Evolutionary conservation across 2,329 filamentous ascomycete species (phyloP), one percentile per base, ranked within the genome.

Genomic region (Pyrenophora graminea): DNA sequence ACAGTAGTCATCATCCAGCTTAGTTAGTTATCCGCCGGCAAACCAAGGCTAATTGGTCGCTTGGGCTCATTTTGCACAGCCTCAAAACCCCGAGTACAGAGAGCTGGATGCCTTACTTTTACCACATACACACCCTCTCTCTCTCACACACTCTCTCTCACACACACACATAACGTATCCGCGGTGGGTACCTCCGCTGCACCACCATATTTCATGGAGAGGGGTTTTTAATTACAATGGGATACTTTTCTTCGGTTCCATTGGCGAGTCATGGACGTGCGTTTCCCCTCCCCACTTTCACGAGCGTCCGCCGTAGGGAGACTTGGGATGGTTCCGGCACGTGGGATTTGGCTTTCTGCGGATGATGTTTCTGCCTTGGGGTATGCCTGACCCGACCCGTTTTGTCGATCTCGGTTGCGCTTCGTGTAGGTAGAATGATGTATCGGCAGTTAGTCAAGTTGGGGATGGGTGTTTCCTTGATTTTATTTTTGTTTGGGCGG

Each of bases 1-100:
- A 48, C 34, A 34, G 44, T 17, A 3, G 25, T 18, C 6, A 7
- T 32, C 31, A 48, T 15, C 15, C 15, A 15, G 15, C 15, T 15
- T 15, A 15, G 15, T 15, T 15, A 15, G 15, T 15, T 15, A 15
- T 15, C 15, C 15, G 15, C 15, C 15, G 15, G 15, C 15, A 15
- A 15, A 15, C 15, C 15, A 15, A 15, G 15, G 15, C 15, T 15
- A 15, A 15, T 48, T 42, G 45, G 45, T 15, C 38, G 45, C 45
- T 32, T 48, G 19, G 40, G 17, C 23, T 21, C 19, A 3, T 21
- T 13, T 6, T 42, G 23, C 45, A 48, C 45, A 48, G 45, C 45
- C 45, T 48, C 45, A 48, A 48, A 39, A 48, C 45, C 38, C 45
- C 45, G 45, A 41, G 45, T 48, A 48, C 19, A 21, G 5, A 48